Percentiles rank a stretch among this genome's conserved stretches.
Evolutionary conservation across 306 rosid genomes (phyloP).

Genomic region (Cucurbita pepo): DNA sequence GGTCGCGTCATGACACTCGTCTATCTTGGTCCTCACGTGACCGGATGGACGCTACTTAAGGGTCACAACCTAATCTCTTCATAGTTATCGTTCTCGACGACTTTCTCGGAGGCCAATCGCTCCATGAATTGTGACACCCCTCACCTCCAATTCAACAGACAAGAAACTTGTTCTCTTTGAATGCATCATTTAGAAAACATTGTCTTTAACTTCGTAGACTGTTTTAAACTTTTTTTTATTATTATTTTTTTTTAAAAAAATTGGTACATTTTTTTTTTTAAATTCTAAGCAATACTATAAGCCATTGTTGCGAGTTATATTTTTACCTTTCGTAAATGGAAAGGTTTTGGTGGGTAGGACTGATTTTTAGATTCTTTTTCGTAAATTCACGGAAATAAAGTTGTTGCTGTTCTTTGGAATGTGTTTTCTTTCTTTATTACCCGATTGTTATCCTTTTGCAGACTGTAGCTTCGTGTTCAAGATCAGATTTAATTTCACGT

Average conservation of each 20-base stretch:
- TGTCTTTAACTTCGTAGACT: background rate
- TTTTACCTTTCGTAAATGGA: background rate
- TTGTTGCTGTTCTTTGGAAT: background rate
- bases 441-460: slow-evolving; percentile 16
- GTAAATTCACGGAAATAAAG: background rate
- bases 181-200: background rate
- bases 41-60: too few species aligned
- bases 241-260: background rate
- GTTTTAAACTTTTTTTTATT: background rate
- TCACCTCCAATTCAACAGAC: background rate
- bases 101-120: too few species aligned
- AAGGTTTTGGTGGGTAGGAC: background rate
- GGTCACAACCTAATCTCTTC: too few species aligned
- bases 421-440: background rate
- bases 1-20: too few species aligned
- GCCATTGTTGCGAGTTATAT: background rate
- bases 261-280: too few species aligned
- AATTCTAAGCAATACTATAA: background rate
- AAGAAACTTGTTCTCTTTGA: background rate
- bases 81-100: too few species aligned
- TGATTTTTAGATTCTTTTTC: background rate
- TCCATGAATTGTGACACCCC: background rate
- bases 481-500: slow-evolving; percentile 17
- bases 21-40: too few species aligned
- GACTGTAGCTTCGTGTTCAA: slow-evolving; percentile 24